Conservation (phyloP, 1,284 basidiomycete species). For the Porodaedalea pini region DNA sequence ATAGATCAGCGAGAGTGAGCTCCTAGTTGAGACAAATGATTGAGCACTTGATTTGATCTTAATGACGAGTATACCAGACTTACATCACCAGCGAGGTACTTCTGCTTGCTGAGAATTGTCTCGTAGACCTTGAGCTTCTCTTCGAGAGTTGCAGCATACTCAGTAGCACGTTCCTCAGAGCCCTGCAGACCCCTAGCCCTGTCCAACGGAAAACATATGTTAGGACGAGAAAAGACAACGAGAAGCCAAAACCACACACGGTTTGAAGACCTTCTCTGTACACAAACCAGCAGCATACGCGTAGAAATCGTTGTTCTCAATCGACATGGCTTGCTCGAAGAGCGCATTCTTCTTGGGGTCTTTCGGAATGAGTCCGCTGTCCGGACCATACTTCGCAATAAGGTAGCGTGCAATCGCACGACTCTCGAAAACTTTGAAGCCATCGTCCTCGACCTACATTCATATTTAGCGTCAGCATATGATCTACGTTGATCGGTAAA, state of each 20-base stretch:
- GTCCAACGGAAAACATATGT: neutral
- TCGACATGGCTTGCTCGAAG: constrained; percentile 33
- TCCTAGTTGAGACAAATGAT: neutral
- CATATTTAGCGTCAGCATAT: too few relatives aligned
- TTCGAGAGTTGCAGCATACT: constrained; percentile 28
- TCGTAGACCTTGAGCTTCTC: constrained; percentile 45
- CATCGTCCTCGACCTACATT: constrained; percentile 29
- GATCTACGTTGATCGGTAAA: too few relatives aligned
- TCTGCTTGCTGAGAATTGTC: constrained; percentile 42
- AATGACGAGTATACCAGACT: constrained; percentile 17
- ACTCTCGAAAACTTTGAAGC: constrained; percentile 46
- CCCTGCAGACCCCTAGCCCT: constrained; percentile 10
- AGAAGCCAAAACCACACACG: constrained; percentile 2
- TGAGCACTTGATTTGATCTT: neutral
- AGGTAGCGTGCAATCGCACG: constrained; percentile 53
- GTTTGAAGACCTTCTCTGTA: constrained; percentile 32
- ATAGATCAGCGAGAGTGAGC: constrained; percentile 36
- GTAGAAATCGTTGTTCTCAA: constrained; percentile 36
- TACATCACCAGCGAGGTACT: constrained; percentile 45
- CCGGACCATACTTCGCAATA: constrained; percentile 38
- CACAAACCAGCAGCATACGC: constrained; percentile 24
- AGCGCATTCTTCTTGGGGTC: constrained; percentile 29
- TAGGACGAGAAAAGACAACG: neutral
- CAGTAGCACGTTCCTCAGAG: constrained; percentile 29
- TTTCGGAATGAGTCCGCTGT: constrained; percentile 20